Conservation (phyloP, 2,329 filamentous ascomycete species). For the Fusarium sp. region DNA sequence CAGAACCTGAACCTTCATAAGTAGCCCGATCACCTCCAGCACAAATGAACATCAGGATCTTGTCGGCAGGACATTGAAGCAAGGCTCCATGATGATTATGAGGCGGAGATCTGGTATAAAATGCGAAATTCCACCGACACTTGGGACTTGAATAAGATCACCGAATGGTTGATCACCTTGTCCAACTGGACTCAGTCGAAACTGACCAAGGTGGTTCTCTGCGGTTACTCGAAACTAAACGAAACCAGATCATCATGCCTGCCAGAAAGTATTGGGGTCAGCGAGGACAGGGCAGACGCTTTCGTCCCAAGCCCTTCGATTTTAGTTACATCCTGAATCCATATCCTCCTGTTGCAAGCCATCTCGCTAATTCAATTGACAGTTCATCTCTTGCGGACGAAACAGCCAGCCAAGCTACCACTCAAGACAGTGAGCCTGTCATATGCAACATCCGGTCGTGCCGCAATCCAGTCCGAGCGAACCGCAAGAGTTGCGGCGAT, state of each 20-base stretch:
- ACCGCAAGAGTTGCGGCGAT: not conserved
- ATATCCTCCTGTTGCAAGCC: not conserved
- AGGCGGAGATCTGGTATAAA: not conserved
- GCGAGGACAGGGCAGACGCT: not conserved
- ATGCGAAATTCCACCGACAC: not conserved
- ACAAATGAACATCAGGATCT: not conserved
- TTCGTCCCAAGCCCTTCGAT: not conserved
- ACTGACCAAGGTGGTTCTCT: not conserved
- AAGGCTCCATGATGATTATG: fast-evolving
- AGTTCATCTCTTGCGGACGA: not conserved
- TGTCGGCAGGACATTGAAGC: not conserved
- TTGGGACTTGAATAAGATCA: not conserved
- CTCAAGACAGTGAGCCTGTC: not conserved
- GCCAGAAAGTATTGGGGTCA: not conserved
- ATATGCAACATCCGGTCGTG: fast-evolving
- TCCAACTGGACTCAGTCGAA: too few species aligned
- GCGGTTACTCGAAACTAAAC: not conserved
- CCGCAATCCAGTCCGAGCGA: not conserved
- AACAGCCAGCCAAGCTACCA: not conserved
- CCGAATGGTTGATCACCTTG: not conserved
- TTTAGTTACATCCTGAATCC: not conserved
- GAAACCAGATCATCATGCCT: not conserved
- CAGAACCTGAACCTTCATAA: not conserved
- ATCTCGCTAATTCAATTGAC: not conserved
- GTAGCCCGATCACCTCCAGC: fast-evolving